Evolutionary conservation across 768 basidiomycete genomes (phyloP).

Genomic region (Amyloporia xantha): DNA sequence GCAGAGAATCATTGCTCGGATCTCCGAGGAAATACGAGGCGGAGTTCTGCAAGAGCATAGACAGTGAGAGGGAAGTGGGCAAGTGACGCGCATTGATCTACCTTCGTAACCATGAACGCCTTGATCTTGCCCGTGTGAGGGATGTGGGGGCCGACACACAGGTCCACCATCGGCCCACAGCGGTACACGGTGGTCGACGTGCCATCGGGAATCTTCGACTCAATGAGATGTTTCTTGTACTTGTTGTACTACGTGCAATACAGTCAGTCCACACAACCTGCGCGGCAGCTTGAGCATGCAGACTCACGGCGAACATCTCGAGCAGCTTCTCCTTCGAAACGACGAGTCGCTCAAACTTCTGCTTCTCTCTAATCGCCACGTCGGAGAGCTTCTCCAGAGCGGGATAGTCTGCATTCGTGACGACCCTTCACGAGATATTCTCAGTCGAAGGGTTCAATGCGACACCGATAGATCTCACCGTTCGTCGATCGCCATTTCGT

Average conservation of each 20-base stretch:
- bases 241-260: constrained; percentile 82
- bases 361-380: constrained; percentile 89
- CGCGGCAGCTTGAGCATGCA: not conserved
- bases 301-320: constrained; percentile 84
- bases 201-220: constrained; percentile 93
- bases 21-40: constrained; percentile 98
- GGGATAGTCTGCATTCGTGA: constrained; percentile 80
- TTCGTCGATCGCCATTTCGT: constrained; percentile 92
- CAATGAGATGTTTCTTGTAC: constrained; percentile 94
- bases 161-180: constrained; percentile 96
- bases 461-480: constrained; percentile 34
- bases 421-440: constrained; percentile 40
- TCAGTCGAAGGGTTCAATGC: not conserved
- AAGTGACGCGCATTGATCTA: too few species aligned
- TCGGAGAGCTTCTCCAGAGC: constrained; percentile 85
- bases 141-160: constrained; percentile 96
- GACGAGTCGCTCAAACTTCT: constrained; percentile 91
- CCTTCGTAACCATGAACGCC: constrained; percentile 95
- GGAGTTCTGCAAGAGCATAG: constrained; percentile 67
- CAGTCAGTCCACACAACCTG: not conserved
- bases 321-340: constrained; percentile 92
- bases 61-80: not conserved
- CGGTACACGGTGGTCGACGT: constrained; percentile 97
- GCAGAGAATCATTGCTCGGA: constrained; percentile 85
- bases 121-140: constrained; percentile 98